Percentiles rank a stretch among this genome's conserved stretches.
Evolutionary conservation across 108 stramenopile species (phyloP).

Genomic region (Nitzschia sp.): DNA sequence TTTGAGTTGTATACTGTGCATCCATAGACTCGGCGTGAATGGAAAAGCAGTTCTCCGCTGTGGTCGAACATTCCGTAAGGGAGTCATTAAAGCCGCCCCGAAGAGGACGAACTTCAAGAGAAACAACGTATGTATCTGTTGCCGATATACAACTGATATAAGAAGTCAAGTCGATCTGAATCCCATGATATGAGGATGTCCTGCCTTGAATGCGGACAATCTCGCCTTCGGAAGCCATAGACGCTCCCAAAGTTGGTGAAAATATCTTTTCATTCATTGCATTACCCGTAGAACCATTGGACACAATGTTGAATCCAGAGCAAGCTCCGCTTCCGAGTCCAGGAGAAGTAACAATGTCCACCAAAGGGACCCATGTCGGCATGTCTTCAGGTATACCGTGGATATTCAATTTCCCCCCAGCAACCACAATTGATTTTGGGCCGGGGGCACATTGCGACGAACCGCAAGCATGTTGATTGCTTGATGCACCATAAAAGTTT

Average conservation of each 20-base stretch:
- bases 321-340: too few species aligned
- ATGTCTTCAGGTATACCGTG: slow-evolving; percentile 12
- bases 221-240: background rate
- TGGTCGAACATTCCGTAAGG: background rate
- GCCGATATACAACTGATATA: background rate
- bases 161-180: background rate
- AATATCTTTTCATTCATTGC: too few species aligned
- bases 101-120: background rate
- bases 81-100: background rate
- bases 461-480: background rate
- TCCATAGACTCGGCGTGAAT: background rate
- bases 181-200: background rate
- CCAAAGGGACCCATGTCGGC: slow-evolving; percentile 8
- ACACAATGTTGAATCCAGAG: too few species aligned
- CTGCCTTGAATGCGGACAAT: background rate
- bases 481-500: slow-evolving; percentile 2
- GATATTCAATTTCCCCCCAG: slow-evolving; percentile 6
- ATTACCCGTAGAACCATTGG: too few species aligned
- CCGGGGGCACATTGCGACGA: background rate
- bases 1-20: background rate
- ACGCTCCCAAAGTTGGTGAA: background rate
- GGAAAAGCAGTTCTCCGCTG: background rate
- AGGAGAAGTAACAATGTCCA: background rate
- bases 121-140: background rate
- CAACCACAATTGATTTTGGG: slow-evolving; percentile 13